These are phyloP conservation scores for Pittosporum tobira DNA, from an alignment of 129 eudicot genomes.

Conservation along the genomic window DNA sequence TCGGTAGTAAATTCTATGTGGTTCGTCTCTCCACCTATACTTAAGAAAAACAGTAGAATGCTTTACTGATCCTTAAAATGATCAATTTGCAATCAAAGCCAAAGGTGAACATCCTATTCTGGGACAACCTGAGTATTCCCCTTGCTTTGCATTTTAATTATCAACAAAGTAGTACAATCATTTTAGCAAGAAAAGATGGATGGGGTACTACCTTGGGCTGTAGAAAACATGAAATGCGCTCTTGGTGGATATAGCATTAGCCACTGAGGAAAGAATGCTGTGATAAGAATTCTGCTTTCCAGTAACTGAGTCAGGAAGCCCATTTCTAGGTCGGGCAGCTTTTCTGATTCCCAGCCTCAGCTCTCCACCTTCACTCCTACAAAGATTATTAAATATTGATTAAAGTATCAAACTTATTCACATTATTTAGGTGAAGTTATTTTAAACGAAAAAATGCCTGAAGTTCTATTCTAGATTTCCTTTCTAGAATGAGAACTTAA, in stretches of 20 bases:
- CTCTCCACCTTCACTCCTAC: slow-evolving; percentile 79
- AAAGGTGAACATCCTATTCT: too few relatives aligned
- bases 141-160: too few relatives aligned
- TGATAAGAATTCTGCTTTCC: slow-evolving; percentile 42
- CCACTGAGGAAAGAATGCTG: slow-evolving; percentile 45
- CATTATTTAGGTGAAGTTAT: background rate
- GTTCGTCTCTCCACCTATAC: too few relatives aligned
- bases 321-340: slow-evolving; percentile 72
- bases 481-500: background rate
- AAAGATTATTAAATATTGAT: slow-evolving; percentile 10
- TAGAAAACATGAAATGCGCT: slow-evolving; percentile 49
- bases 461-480: background rate
- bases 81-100: too few relatives aligned
- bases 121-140: too few relatives aligned
- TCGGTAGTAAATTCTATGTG: too few relatives aligned
- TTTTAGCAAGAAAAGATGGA: background rate
- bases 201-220: slow-evolving; percentile 60
- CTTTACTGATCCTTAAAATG: too few relatives aligned
- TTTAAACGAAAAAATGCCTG: background rate
- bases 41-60: too few relatives aligned
- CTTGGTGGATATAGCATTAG: slow-evolving; percentile 53
- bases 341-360: slow-evolving; percentile 68
- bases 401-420: background rate
- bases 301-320: slow-evolving; percentile 47
- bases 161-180: background rate